Conservation (phyloP, 257 asterid genomes). For the Solanum etuberosum region DNA sequence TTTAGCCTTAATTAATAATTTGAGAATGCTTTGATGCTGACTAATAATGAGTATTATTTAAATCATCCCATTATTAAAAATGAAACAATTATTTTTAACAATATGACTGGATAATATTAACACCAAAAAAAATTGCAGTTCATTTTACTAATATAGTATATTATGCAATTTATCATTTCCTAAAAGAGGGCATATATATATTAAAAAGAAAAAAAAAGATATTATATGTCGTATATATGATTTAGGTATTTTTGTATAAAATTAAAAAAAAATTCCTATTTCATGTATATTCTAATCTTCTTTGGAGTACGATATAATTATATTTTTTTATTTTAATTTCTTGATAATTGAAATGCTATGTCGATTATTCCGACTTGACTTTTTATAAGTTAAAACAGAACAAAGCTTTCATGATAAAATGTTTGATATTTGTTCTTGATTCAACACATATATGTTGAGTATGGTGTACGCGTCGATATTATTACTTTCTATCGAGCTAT, state of each 20-base stretch:
- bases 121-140: background rate
- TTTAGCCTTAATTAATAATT: slow-evolving; percentile 13
- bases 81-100: background rate
- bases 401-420: background rate
- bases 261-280: background rate
- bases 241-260: background rate
- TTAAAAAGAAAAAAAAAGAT: too few relatives aligned
- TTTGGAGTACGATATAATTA: background rate
- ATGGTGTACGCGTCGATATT: background rate
- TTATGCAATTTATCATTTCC: background rate
- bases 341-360: background rate
- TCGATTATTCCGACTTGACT: background rate
- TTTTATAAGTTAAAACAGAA: background rate
- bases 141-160: background rate
- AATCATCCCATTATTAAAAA: background rate
- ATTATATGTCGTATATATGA: background rate
- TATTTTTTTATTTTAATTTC: background rate
- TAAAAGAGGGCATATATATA: too few relatives aligned
- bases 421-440: background rate
- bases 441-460: background rate
- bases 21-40: background rate
- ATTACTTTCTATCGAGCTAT: background rate
- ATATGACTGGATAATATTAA: background rate
- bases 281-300: too few relatives aligned
- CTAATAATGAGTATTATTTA: background rate